Conservation (phyloP, 2,329 filamentous ascomycete species). For the Aspergillus japonicus region DNA sequence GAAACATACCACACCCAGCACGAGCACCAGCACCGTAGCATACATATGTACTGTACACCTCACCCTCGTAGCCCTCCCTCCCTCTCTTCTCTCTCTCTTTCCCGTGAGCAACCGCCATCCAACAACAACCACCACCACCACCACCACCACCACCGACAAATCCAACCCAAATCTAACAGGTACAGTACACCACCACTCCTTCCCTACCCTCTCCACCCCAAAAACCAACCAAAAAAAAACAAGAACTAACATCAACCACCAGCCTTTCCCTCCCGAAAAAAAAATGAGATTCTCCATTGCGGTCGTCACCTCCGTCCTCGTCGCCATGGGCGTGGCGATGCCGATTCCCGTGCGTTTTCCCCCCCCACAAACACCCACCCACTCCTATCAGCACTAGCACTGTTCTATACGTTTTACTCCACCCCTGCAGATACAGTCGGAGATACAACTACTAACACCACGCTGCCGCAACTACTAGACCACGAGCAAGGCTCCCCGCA, state of each 20-base stretch:
- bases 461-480: background rate
- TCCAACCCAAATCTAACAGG: too few relatives aligned
- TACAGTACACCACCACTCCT: background rate
- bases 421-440: background rate
- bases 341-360: conserved; percentile 3
- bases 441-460: background rate
- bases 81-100: background rate
- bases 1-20: background rate
- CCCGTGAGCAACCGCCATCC: background rate
- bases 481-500: background rate
- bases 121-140: too few relatives aligned
- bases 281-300: conserved; percentile 11
- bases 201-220: too few relatives aligned
- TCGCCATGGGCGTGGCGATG: conserved; percentile 1
- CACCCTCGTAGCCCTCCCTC: background rate
- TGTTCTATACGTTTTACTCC: background rate
- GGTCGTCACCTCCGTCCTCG: background rate
- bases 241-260: conserved; percentile 4
- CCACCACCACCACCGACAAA: too few relatives aligned
- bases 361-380: background rate
- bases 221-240: background rate
- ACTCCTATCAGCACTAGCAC: background rate
- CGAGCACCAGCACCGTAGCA: too few relatives aligned
- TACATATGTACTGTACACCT: too few relatives aligned
- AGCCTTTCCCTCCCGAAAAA: background rate